Evolutionary conservation across 345 rosid genomes (phyloP), one percentile per base, ranked within the genome.

Genomic region (Eucalyptus pumila): DNA sequence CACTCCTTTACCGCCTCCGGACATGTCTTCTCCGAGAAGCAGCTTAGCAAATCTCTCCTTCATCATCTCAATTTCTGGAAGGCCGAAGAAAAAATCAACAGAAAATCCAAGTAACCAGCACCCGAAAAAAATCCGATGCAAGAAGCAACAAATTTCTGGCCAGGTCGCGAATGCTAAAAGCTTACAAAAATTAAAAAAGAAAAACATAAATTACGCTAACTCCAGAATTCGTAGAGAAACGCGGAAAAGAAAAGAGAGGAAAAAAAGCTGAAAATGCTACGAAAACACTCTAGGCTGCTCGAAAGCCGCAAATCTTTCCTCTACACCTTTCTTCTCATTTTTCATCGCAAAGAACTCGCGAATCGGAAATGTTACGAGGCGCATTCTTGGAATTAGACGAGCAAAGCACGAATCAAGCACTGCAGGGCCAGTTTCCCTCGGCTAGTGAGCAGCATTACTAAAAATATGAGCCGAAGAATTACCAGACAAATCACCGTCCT

Each of bases 1-100:
- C 62, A 97, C 99, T 50, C 99, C 99, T 93, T 98, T 97, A 13
- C 99, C 99, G 86, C 99, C 98, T 40, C 99, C 99, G 27, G 99
- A 98, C 99, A 98, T 98, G 91, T 98, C 99, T 86, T 98, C 99
- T 83, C 99, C 99, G 6, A 98, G 91, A 86, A 98, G 97, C 80
- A 98, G 96, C 95, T 98, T 98, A 13, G 99, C 97, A 88, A 97
- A 98, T 93, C 99, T 96, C 93, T 98, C 99, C 91, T 96, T 98
- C 99, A 98, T 98, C 99, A 97, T 93, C 91, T 96, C 99, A 87
- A 94, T 91, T 90, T 97, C 99, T 97, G 86, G 32, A 69, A 16
- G 15, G 23, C 40, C 45, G 69, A 9, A 65, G n/a, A 76, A 48
- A 48, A 40, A 5, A 47, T 11, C 19, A 32, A 86, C 13, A 48